A percentile compares a stretch with the other conserved stretches of the same genome.
phyloP scores from a whole-genome alignment of 331 rosid genomes.

The Dryas integrifolia region DNA sequence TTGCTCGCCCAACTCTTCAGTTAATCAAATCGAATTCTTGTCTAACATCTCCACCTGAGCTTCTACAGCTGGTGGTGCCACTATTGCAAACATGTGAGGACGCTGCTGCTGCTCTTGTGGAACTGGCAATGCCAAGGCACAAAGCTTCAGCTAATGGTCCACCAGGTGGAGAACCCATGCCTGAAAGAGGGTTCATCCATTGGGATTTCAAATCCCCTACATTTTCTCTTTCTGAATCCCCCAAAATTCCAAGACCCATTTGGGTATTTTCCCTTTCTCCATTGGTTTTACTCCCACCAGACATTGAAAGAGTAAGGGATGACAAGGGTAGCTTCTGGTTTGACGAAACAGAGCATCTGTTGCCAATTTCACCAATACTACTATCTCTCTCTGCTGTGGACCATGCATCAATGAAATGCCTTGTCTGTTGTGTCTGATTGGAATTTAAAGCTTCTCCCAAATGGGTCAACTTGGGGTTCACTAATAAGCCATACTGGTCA shows the following conservation, averaged over 20 bases:
- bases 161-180: slow-evolving; percentile 37
- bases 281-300: slow-evolving; percentile 8
- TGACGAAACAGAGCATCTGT: slow-evolving; percentile 2
- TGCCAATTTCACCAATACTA: slow-evolving; percentile 1
- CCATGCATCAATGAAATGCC: slow-evolving; percentile 37
- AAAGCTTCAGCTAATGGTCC: slow-evolving; percentile 44
- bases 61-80: slow-evolving; percentile 22
- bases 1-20: not conserved
- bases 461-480: not conserved
- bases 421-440: slow-evolving; percentile 18
- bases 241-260: slow-evolving; percentile 18
- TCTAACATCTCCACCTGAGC: slow-evolving; percentile 17
- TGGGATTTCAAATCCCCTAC: slow-evolving; percentile 24
- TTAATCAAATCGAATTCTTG: slow-evolving; percentile 10
- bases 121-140: slow-evolving; percentile 36
- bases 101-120: slow-evolving; percentile 5
- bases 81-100: slow-evolving; percentile 10
- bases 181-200: slow-evolving; percentile 30
- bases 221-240: slow-evolving; percentile 9
- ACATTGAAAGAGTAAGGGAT: slow-evolving; percentile 31
- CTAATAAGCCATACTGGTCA: not conserved
- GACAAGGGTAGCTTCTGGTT: slow-evolving; percentile 25
- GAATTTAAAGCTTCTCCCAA: slow-evolving; percentile 14
- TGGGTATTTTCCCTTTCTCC: slow-evolving; percentile 10
- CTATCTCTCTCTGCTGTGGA: slow-evolving; percentile 21